These are phyloP conservation scores for Hirsutella rhossiliensis DNA, from an alignment of 2,329 filamentous ascomycete species.

Conservation along the genomic window DNA sequence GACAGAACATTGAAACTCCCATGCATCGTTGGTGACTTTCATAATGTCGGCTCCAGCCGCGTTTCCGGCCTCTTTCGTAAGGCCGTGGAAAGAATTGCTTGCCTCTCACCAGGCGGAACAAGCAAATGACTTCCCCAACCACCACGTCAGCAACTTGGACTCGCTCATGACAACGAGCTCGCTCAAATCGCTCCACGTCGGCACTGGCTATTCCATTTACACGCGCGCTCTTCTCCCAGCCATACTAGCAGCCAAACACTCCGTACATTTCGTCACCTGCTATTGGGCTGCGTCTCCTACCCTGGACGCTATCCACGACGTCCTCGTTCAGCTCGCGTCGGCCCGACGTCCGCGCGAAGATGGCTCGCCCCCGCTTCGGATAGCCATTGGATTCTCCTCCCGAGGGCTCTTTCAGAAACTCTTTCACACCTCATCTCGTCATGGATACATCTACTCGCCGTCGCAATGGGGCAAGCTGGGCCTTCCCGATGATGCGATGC, in stretches of 20 bases:
- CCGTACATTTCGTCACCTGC: slow-evolving; percentile 68
- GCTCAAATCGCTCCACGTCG: slow-evolving; percentile 37
- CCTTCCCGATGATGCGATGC: slow-evolving; percentile 40
- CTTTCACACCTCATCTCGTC: slow-evolving; percentile 51
- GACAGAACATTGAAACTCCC: not conserved
- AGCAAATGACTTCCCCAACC: slow-evolving; percentile 33
- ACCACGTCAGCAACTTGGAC: slow-evolving; percentile 29
- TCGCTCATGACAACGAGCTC: slow-evolving; percentile 35
- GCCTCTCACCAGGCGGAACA: slow-evolving; percentile 20
- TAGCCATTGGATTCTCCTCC: slow-evolving; percentile 69
- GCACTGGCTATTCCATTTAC: slow-evolving; percentile 46
- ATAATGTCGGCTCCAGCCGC: slow-evolving; percentile 4
- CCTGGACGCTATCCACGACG: slow-evolving; percentile 40
- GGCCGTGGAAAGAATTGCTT: slow-evolving; percentile 23
- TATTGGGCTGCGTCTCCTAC: slow-evolving; percentile 65
- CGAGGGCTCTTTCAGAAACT: slow-evolving; percentile 62
- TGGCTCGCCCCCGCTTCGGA: slow-evolving; percentile 29
- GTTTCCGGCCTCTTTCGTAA: slow-evolving; percentile 25
- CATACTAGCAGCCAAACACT: slow-evolving; percentile 45
- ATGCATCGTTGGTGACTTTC: not conserved
- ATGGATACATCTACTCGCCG: slow-evolving; percentile 50
- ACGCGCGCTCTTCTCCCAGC: slow-evolving; percentile 45
- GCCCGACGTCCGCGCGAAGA: slow-evolving; percentile 15
- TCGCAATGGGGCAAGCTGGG: slow-evolving; percentile 52
- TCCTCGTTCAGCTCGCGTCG: slow-evolving; percentile 47